A percentile compares a stretch with the other conserved stretches of the same genome.
Conservation (phyloP, 164 flowering plant species). For the Magnolia sinica region DNA sequence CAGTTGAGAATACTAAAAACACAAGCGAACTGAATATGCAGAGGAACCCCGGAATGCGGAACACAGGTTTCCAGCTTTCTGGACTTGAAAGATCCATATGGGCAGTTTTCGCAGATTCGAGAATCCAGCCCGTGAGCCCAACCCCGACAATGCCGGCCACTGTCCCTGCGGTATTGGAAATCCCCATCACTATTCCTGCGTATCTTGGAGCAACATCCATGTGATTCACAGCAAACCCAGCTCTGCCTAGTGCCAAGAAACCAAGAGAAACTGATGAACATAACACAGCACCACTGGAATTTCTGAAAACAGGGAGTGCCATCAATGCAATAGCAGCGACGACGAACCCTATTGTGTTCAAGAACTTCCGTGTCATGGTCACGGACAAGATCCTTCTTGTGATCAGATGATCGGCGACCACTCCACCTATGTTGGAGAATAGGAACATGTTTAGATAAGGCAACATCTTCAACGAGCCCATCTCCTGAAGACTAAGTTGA, state of each 20-base stretch:
- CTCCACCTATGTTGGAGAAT: constrained; percentile 91
- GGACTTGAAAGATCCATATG: constrained; percentile 61
- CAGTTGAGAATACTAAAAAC: constrained; percentile 67
- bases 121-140: constrained; percentile 72
- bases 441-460: constrained; percentile 90
- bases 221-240: constrained; percentile 94
- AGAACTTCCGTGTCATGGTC: constrained; percentile 63
- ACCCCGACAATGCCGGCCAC: constrained; percentile 88
- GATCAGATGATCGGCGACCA: constrained; percentile 69
- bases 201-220: constrained; percentile 92
- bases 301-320: constrained; percentile 65
- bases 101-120: constrained; percentile 61
- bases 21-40: constrained; percentile 74
- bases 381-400: constrained; percentile 67
- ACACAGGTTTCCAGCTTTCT: constrained; percentile 78
- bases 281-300: constrained; percentile 64
- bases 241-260: constrained; percentile 84
- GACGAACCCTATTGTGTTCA: constrained; percentile 77
- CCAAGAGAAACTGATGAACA: constrained; percentile 90
- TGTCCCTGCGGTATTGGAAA: constrained; percentile 93
- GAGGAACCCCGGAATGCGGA: constrained; percentile 68
- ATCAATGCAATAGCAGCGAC: constrained; percentile 73
- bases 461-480: constrained; percentile 92
- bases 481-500: constrained; percentile 72
- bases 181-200: constrained; percentile 95